A percentile compares a stretch with the other conserved stretches of the same genome.
Conservation (phyloP, 2,329 filamentous ascomycete genomes). For the Knoxdaviesia capensis region DNA sequence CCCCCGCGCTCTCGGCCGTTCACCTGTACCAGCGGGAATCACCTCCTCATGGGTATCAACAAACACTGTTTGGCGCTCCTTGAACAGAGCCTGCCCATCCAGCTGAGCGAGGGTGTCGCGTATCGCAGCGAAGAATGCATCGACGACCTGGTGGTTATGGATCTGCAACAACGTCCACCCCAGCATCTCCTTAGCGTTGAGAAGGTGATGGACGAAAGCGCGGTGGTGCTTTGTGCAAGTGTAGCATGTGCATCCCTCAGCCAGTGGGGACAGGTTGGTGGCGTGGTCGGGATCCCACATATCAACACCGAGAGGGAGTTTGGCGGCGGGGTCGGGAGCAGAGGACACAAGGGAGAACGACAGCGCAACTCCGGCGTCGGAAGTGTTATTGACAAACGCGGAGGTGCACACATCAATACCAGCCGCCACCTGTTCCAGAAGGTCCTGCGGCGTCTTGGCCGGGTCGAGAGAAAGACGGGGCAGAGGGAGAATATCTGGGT, state of each 20-base stretch:
- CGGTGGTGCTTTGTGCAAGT: conserved; percentile 66
- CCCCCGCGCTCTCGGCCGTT: conserved; percentile 60
- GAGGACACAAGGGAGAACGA: conserved; percentile 43
- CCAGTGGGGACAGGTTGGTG: conserved; percentile 41
- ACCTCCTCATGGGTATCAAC: conserved; percentile 40
- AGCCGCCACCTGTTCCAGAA: conserved; percentile 54
- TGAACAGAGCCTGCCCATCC: conserved; percentile 36
- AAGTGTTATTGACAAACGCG: conserved; percentile 52
- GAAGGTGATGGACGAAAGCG: conserved; percentile 73
- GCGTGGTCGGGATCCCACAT: conserved; percentile 51
- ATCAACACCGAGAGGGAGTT: conserved; percentile 47
- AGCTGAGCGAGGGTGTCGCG: conserved; percentile 39
- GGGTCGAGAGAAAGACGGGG: conserved; percentile 58
- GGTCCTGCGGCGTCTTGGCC: conserved; percentile 49
- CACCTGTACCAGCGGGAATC: conserved; percentile 54
- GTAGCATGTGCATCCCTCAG: conserved; percentile 53
- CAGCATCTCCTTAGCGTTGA: conserved; percentile 87
- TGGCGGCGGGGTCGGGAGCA: conserved; percentile 2
- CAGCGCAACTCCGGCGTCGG: conserved; percentile 72
- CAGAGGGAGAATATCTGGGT: conserved; percentile 33
- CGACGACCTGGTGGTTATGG: conserved; percentile 64
- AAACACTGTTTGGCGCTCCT: conserved; percentile 24
- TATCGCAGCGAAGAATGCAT: conserved; percentile 52
- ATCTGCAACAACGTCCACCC: conserved; percentile 85
- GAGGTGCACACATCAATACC: conserved; percentile 67